Evolutionary conservation across 2,329 filamentous ascomycete species (phyloP).

Genomic region (Alternaria angustiovoidea): DNA sequence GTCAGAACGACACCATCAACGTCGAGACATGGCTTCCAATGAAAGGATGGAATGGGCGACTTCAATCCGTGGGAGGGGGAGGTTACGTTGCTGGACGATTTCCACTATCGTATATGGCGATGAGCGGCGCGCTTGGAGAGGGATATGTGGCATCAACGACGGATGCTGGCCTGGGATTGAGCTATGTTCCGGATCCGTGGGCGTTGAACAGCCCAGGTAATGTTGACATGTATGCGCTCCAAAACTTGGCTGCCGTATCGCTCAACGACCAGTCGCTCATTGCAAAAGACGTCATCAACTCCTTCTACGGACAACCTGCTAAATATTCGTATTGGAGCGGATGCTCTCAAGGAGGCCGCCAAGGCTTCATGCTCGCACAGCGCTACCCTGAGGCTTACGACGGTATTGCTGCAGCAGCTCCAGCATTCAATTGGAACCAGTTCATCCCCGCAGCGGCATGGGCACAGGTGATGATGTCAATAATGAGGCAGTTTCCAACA

Average conservation of each 20-base stretch:
- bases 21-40: constrained; percentile 44
- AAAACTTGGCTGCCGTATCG: background rate
- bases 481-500: constrained; percentile 27
- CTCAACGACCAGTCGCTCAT: constrained; percentile 43
- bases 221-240: background rate
- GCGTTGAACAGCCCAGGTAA: background rate
- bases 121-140: no score
- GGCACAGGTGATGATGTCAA: constrained; percentile 42
- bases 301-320: constrained; percentile 47
- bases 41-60: constrained; percentile 44
- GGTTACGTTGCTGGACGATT: constrained; percentile 39
- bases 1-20: constrained; percentile 31
- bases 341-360: constrained; percentile 47
- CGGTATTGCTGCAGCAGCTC: constrained; percentile 47
- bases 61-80: constrained; percentile 44
- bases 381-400: constrained; percentile 43
- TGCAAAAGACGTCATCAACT: constrained; percentile 45
- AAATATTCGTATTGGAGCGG: constrained; percentile 39
- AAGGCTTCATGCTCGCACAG: constrained; percentile 48
- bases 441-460: constrained; percentile 33
- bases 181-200: background rate
- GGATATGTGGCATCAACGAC: constrained; percentile 35
- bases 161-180: no score
- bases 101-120: constrained; percentile 34
- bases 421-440: constrained; percentile 36